phyloP scores from a whole-genome alignment of 257 asterid species.

The Solanum corneliomulleri region DNA sequence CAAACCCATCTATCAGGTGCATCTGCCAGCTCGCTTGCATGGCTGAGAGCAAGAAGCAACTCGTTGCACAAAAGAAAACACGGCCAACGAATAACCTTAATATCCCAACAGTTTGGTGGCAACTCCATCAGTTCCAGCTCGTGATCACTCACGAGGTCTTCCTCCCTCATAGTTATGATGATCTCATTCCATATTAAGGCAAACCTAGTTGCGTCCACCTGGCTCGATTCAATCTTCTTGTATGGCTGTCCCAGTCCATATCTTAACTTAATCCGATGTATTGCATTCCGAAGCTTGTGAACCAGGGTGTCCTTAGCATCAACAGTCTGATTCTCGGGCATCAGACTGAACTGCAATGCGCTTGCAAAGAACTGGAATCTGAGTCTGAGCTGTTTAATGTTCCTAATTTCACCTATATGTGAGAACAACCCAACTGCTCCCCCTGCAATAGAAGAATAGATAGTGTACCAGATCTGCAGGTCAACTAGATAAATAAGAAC shows the following conservation, averaged over 20 bases:
- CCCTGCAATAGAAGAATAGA: conserved; percentile 63
- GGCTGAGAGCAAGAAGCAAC: conserved; percentile 66
- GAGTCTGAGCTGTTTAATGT: conserved; percentile 66
- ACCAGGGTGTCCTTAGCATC: conserved; percentile 38
- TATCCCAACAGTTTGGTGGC: conserved; percentile 89
- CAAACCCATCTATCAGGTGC: conserved; percentile 61
- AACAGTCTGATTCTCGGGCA: conserved; percentile 43
- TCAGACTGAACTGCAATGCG: conserved; percentile 85
- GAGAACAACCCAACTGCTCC: conserved; percentile 57
- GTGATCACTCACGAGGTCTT: conserved; percentile 60
- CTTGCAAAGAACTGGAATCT: conserved; percentile 91
- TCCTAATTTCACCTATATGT: conserved; percentile 89
- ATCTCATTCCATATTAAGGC: conserved; percentile 94
- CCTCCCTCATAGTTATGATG: conserved; percentile 71
- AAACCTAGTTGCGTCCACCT: conserved; percentile 82
- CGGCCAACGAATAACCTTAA: conserved; percentile 94
- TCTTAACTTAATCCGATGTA: conserved; percentile 69
- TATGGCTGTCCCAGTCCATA: conserved; percentile 83
- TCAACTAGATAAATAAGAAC: conserved; percentile 76
- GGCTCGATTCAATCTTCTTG: conserved; percentile 89
- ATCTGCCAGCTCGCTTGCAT: conserved; percentile 54
- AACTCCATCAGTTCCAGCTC: conserved; percentile 81
- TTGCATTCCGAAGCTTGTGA: conserved; percentile 58
- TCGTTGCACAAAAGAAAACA: conserved; percentile 78
- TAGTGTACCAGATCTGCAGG: conserved; percentile 73